Percentiles rank a stretch among this genome's conserved stretches.
Evolutionary conservation across 345 rosid species (phyloP).

Genomic region (Gossypium anomalum): DNA sequence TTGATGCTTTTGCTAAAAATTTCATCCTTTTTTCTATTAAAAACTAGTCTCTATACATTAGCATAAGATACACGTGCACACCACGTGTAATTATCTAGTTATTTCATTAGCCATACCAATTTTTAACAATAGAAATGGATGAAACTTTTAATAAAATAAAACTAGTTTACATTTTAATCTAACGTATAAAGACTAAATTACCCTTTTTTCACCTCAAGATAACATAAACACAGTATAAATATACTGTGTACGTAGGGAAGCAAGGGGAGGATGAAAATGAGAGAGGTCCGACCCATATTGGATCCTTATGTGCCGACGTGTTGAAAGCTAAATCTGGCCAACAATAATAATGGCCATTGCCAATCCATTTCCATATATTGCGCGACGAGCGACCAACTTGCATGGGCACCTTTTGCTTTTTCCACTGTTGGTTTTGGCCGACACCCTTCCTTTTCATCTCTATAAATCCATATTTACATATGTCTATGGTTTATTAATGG

Average conservation of each 20-base stretch:
- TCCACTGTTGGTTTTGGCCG: neutral
- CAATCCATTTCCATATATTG: neutral
- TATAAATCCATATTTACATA: neutral
- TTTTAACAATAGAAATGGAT: no score
- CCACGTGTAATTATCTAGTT: no score
- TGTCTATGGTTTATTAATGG: neutral
- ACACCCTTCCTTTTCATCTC: neutral
- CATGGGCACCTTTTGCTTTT: slow-evolving; percentile 2
- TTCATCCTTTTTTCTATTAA: no score
- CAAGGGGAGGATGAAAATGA: neutral
- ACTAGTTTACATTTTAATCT: no score
- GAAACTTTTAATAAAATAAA: no score
- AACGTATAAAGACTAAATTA: no score
- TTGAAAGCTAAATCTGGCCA: neutral
- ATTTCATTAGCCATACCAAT: no score
- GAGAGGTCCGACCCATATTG: neutral
- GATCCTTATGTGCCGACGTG: slow-evolving; percentile 5
- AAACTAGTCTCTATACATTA: no score
- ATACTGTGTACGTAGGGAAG: neutral
- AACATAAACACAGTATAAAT: neutral
- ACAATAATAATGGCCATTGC: neutral
- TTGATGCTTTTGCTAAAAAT: no score
- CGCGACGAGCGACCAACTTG: neutral
- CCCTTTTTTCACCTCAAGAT: no score
- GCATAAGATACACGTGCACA: no score